Conservation (phyloP, 2,329 filamentous ascomycete genomes). For the Xylaria polymorpha region DNA sequence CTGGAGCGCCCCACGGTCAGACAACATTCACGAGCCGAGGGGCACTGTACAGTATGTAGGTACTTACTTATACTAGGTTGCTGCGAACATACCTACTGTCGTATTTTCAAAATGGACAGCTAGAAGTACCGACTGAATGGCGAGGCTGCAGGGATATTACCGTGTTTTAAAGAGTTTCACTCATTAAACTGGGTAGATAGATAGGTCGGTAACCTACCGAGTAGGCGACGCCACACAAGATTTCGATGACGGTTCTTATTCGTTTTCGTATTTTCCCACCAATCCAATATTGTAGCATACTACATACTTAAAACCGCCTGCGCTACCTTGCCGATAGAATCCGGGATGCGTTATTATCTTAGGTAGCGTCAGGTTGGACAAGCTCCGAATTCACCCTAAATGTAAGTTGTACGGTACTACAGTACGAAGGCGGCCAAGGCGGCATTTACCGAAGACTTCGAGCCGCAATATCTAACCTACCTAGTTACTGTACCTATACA, state of each 20-base stretch:
- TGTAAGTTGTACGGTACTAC: neutral
- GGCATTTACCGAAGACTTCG: slow-evolving; percentile 2
- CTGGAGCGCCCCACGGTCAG: too few relatives aligned
- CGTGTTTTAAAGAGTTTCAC: too few relatives aligned
- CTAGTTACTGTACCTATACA: neutral
- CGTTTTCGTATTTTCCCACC: slow-evolving; percentile 37
- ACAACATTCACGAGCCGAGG: too few relatives aligned
- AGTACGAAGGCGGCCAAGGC: neutral
- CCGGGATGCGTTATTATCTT: too few relatives aligned
- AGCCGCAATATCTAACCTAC: neutral
- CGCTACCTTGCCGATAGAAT: neutral
- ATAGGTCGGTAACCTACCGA: too few relatives aligned
- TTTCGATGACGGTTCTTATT: slow-evolving; percentile 32
- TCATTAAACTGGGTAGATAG: neutral
- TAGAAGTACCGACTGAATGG: slow-evolving; percentile 17
- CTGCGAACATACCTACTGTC: too few relatives aligned
- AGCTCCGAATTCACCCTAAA: neutral
- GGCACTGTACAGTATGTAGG: too few relatives aligned
- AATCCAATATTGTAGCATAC: neutral
- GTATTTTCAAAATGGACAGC: too few relatives aligned
- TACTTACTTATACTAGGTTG: too few relatives aligned
- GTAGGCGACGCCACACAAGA: neutral
- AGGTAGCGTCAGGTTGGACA: neutral
- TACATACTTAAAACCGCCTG: neutral
- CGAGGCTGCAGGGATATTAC: slow-evolving; percentile 16